Conservation (phyloP, 1,284 basidiomycete genomes). For the Thecaphora thlaspeos region DNA sequence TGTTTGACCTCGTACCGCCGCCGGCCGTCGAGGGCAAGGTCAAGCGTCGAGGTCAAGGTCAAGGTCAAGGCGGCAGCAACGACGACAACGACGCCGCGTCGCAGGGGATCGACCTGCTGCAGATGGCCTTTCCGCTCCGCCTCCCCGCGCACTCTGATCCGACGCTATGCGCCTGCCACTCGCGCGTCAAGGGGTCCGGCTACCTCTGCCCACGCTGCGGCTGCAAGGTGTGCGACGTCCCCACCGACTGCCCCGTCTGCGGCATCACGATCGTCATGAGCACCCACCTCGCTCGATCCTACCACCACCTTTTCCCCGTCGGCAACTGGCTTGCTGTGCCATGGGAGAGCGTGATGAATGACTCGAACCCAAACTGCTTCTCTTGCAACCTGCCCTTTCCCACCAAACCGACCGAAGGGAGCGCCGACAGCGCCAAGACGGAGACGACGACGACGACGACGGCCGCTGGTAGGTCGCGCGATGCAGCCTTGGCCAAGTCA, state of each 20-base stretch:
- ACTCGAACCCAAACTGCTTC: constrained; percentile 19
- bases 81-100: constrained; percentile 13
- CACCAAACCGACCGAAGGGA: not conserved
- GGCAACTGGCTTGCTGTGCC: constrained; percentile 71
- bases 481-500: not conserved
- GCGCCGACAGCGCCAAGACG: not conserved
- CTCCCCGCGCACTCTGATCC: constrained; percentile 43
- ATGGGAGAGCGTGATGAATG: constrained; percentile 14
- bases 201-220: constrained; percentile 92
- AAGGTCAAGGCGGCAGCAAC: not conserved
- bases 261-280: constrained; percentile 96
- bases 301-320: constrained; percentile 90
- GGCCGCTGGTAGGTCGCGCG: no score
- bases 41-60: not conserved
- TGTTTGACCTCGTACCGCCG: constrained; percentile 94
- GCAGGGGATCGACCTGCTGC: constrained; percentile 70
- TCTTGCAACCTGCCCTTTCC: constrained; percentile 41
- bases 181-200: constrained; percentile 69
- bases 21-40: constrained; percentile 36
- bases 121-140: constrained; percentile 84
- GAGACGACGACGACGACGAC: no score
- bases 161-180: constrained; percentile 80
- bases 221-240: constrained; percentile 92
- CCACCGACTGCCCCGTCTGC: constrained; percentile 96
- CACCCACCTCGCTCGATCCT: constrained; percentile 91